Base-by-base conservation (phyloP, 345 rosid genomes). In the Firmiana major region DNA sequence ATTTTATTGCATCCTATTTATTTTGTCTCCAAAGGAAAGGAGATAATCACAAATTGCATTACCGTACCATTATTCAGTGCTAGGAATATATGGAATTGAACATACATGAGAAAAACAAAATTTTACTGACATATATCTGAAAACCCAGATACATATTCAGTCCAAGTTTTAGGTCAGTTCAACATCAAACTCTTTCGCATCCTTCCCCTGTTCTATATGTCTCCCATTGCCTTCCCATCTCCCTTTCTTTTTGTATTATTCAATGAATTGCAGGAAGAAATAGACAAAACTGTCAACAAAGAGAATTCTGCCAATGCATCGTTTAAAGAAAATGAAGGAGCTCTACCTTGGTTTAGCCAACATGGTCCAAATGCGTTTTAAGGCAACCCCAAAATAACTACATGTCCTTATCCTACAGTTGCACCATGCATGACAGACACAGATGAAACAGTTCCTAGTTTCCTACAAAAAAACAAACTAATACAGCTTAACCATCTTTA, bases 301-400 rank as follows among this genome's bases (percentile, higher is more conserved):
- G 59, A 77, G 51, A 40, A 45, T 9, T 60, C n/a, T 22, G n/a
- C 76, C 55, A 70, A 64, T 65, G 15, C 62, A 73, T 22, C 43
- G 34, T 71, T 57, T 76, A 51, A 17, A 78, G 78, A 73, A 72
- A 79, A 70, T 28, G 62, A 74, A 16, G 62, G 45, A 58, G 53
- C 54, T 73, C 65, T 67, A 28, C 75, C 46, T 58, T 59, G 83
- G 76, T 58, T 31, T 22, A 48, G 63, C 45, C 76, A 85, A 78
- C 81, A 73, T 78, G 84, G 84, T 83, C 84, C 80, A 76, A 75
- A 74, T 71, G 79, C 78, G 77, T 67, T 80, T 63, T 81, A 63
- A 75, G 80, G 80, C 76, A 76, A 57, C 11, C 28, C 54, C 79
- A 43, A 75, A 51, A 55, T 26, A 53, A 73, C 79, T 75, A 58